These are phyloP conservation scores for Claviceps capensis DNA, from an alignment of 2,329 filamentous ascomycete genomes.

Conservation along the genomic window DNA sequence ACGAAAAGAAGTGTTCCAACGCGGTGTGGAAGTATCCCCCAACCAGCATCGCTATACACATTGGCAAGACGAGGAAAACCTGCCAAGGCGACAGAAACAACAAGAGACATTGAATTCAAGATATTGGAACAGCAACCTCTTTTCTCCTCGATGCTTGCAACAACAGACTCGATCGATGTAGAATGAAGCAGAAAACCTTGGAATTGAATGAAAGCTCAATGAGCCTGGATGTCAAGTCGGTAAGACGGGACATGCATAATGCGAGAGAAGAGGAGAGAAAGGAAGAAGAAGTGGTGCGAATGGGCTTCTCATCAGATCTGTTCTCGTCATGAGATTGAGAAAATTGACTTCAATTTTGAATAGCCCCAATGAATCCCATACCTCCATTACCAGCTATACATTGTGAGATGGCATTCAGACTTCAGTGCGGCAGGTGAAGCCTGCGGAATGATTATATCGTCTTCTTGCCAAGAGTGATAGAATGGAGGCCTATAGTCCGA, in stretches of 20 bases:
- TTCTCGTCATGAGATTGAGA: neutral
- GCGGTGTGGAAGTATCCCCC: neutral
- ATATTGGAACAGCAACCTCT: neutral
- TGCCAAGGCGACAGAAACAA: neutral
- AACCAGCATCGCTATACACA: neutral
- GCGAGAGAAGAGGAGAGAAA: neutral
- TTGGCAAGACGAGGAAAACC: neutral
- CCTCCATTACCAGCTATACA: constrained; percentile 16
- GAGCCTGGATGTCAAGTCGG: neutral
- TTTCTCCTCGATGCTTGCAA: neutral
- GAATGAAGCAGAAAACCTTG: neutral
- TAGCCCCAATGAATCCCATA: constrained; percentile 13
- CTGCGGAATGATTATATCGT: neutral
- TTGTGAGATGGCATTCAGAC: constrained; percentile 5
- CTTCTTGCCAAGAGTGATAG: neutral
- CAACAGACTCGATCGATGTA: neutral
- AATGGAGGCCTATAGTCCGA: neutral
- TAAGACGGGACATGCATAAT: neutral
- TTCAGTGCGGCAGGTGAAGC: neutral
- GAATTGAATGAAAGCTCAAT: neutral
- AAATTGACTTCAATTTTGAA: neutral
- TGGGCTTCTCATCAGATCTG: neutral
- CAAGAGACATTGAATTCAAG: neutral
- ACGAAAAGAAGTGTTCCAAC: too few species aligned
- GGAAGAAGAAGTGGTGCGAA: neutral